These are phyloP conservation scores for Acanthamoeba culbertsoni DNA, from an alignment of 208 protist genomes.

Conservation along the genomic window DNA sequence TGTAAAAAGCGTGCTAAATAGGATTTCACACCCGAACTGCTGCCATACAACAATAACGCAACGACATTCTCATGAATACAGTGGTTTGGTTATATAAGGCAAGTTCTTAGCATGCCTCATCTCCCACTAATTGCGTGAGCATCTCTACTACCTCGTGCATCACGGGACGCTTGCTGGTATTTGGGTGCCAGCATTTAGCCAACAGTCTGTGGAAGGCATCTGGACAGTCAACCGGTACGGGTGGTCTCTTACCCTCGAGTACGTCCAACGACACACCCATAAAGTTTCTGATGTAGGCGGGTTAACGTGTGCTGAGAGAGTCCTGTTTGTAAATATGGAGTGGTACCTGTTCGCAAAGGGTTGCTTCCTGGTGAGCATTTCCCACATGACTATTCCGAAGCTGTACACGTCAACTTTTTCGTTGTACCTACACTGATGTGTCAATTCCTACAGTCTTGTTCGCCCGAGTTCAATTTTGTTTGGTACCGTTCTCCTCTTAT, in stretches of 20 bases:
- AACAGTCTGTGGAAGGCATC: not conserved
- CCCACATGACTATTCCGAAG: constrained; percentile 18
- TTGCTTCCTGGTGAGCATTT: not conserved
- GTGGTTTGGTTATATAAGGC: no score
- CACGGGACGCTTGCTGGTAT: not conserved
- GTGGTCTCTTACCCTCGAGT: constrained; percentile 17
- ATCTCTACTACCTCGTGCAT: no score
- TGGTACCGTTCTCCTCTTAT: not conserved
- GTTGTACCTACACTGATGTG: not conserved
- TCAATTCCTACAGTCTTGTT: not conserved
- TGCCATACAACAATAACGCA: no score
- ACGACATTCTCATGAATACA: no score
- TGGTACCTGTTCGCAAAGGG: not conserved
- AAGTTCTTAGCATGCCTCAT: no score
- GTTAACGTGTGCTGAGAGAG: not conserved
- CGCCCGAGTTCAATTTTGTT: not conserved
- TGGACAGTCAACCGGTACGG: not conserved
- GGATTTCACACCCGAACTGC: no score
- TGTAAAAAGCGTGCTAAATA: no score
- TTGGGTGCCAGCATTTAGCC: not conserved
- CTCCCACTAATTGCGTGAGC: no score
- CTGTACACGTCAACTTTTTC: not conserved
- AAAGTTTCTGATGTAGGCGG: not conserved
- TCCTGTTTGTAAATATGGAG: not conserved
- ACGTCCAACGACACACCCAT: constrained; percentile 37